A percentile compares a stretch with the other conserved stretches of the same genome.
Evolutionary conservation across 805 yeast genomes (phyloP).

Genomic region (Novakomyces olei): DNA sequence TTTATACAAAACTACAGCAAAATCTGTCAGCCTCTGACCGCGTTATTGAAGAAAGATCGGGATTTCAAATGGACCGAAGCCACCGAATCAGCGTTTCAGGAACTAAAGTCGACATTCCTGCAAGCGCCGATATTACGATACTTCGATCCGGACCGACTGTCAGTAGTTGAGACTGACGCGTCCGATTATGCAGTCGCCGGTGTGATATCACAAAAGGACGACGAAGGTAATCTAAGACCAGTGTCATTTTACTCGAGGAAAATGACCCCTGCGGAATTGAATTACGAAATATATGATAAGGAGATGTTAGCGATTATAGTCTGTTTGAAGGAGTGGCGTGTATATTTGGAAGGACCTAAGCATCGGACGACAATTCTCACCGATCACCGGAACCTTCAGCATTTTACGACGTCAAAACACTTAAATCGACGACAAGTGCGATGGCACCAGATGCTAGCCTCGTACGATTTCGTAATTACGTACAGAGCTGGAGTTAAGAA

Average conservation of each 20-base stretch:
- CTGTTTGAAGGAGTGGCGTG: neutral
- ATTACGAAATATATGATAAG: neutral
- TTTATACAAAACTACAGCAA: neutral
- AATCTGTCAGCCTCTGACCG: neutral
- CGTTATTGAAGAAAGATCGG: conserved; percentile 1
- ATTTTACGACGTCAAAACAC: neutral
- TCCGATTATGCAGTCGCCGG: neutral
- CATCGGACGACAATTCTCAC: neutral
- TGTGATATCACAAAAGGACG: neutral
- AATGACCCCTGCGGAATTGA: neutral
- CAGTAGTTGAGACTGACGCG: conserved; percentile 1
- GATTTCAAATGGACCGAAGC: neutral
- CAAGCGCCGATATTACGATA: neutral
- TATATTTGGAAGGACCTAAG: too few relatives aligned
- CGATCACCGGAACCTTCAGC: neutral
- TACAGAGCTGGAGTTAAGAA: neutral
- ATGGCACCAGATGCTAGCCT: neutral
- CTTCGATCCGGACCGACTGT: neutral
- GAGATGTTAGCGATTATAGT: neutral
- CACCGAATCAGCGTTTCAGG: neutral
- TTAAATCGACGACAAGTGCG: neutral
- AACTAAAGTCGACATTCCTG: neutral
- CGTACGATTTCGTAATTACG: neutral
- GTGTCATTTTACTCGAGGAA: neutral
- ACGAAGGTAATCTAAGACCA: too few relatives aligned